Conservation (phyloP, 176 grass and related monocot species). For the Echinochloa phyllopogon region DNA sequence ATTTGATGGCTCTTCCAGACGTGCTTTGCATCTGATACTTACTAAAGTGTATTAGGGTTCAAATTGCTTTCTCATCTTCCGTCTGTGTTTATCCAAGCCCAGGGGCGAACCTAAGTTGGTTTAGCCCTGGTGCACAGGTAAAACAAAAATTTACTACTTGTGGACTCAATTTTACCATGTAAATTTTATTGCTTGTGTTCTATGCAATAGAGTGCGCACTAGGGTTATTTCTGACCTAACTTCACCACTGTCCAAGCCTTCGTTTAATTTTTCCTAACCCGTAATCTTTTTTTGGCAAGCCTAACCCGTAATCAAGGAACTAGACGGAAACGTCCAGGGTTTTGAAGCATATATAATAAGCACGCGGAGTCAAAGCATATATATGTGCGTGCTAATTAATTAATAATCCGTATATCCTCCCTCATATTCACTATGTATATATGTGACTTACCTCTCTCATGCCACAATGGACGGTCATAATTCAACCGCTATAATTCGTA, state of each 20-base stretch:
- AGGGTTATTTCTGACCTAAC: too few species aligned
- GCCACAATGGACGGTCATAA: not conserved
- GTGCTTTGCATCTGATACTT: conserved; percentile 65
- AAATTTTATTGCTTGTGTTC: too few species aligned
- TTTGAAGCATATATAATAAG: not conserved
- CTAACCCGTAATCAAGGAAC: conserved; percentile 28
- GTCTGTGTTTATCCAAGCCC: conserved; percentile 13
- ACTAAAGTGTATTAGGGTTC: conserved; percentile 21
- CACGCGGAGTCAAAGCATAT: not conserved
- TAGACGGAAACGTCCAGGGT: not conserved
- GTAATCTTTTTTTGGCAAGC: too few species aligned
- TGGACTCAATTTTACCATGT: too few species aligned
- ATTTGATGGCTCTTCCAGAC: conserved; percentile 28
- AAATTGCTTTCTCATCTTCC: conserved; percentile 30
- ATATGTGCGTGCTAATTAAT: not conserved
- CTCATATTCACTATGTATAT: not conserved
- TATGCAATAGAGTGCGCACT: too few species aligned
- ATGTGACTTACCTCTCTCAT: not conserved
- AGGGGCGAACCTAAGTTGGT: too few species aligned
- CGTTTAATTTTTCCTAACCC: too few species aligned
- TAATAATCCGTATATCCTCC: not conserved
- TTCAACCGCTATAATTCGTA: not conserved
- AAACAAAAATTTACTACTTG: too few species aligned
- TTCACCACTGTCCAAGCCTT: too few species aligned
- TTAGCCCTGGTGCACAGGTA: too few species aligned